Evolutionary conservation across 2,329 filamentous ascomycete genomes (phyloP).

Genomic region (Xylariaceae sp.): DNA sequence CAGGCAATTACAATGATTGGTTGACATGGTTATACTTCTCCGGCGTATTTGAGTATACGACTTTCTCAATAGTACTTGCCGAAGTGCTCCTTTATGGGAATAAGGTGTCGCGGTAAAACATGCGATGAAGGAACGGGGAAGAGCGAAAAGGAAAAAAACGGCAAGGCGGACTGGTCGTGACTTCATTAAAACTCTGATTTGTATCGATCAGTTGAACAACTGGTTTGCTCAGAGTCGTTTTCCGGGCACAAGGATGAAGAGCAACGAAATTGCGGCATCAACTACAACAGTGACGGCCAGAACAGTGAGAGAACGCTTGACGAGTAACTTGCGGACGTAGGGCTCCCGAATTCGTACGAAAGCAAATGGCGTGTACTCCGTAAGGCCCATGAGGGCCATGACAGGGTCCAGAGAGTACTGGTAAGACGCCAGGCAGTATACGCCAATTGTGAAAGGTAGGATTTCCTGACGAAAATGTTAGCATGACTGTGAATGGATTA

Average conservation of each 20-base stretch:
- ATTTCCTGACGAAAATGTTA: conserved; percentile 47
- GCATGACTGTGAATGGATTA: neutral
- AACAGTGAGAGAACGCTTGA: conserved; percentile 77
- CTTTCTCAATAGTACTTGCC: neutral
- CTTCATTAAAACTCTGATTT: conserved; percentile 21
- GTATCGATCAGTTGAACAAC: neutral
- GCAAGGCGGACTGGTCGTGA: conserved; percentile 22
- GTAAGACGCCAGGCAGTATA: conserved; percentile 85
- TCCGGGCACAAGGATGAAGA: conserved; percentile 94
- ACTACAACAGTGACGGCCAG: conserved; percentile 68
- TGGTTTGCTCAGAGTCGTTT: conserved; percentile 57
- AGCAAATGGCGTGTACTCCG: conserved; percentile 94
- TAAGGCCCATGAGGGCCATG: conserved; percentile 80
- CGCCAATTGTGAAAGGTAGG: conserved; percentile 82
- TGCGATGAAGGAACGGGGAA: neutral
- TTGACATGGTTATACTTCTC: neutral
- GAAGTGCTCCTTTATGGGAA: neutral
- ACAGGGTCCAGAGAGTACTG: conserved; percentile 94
- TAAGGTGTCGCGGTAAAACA: neutral
- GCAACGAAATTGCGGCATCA: conserved; percentile 73
- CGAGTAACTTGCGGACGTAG: conserved; percentile 80
- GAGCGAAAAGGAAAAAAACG: neutral
- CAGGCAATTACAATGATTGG: neutral
- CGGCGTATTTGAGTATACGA: too few relatives aligned
- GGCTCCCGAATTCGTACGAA: conserved; percentile 85